Evolutionary conservation across 164 flowering plant species (phyloP).

Genomic region (Euptelea pleiosperma): DNA sequence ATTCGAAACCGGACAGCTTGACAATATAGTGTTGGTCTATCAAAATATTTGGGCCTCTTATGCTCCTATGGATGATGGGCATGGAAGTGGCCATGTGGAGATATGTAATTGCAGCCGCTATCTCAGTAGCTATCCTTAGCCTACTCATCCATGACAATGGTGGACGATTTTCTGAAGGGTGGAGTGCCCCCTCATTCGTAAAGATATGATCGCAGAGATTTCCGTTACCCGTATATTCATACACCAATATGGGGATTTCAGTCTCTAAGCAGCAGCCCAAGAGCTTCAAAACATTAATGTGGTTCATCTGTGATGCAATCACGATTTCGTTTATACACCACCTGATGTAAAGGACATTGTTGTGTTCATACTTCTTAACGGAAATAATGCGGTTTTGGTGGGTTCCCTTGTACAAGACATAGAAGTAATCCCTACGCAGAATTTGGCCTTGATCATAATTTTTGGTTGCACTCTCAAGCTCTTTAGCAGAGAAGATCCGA

Average conservation of each 20-base stretch:
- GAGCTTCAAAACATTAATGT: too few relatives aligned
- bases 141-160: not conserved
- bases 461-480: not conserved
- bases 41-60: not conserved
- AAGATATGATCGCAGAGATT: not conserved
- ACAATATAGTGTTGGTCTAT: not conserved
- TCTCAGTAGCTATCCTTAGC: not conserved
- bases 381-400: not conserved
- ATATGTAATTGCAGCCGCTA: not conserved
- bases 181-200: not conserved
- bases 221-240: not conserved
- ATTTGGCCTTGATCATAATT: not conserved
- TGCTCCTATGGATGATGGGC: not conserved
- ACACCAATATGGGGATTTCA: not conserved
- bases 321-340: not conserved
- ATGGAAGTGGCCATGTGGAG: not conserved
- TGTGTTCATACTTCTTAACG: conserved; percentile 1
- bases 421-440: not conserved
- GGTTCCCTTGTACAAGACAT: not conserved
- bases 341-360: not conserved
- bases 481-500: not conserved
- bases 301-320: too few relatives aligned
- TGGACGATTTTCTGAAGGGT: too few relatives aligned
- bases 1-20: not conserved
- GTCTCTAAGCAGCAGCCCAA: too few relatives aligned